phyloP scores from a whole-genome alignment of 495 filamentous ascomycete genomes.

The Chaetomium cochliodes region DNA sequence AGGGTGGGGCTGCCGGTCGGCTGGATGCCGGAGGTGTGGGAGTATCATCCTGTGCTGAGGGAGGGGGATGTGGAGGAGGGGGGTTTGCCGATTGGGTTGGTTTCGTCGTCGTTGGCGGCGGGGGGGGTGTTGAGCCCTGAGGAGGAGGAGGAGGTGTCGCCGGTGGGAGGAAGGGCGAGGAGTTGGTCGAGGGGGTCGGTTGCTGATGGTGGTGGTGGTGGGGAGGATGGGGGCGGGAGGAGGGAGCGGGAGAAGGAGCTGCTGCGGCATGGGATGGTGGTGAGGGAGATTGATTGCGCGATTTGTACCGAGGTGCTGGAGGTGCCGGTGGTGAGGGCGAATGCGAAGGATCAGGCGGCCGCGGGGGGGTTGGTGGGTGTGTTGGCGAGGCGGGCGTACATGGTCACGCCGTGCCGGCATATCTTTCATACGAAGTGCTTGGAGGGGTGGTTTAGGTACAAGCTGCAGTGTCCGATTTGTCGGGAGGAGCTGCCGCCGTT shows the following conservation, averaged over 20 bases:
- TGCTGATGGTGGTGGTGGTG: background rate
- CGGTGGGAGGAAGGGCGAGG: constrained; percentile 24
- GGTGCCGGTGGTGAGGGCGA: constrained; percentile 71
- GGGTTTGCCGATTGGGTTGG: constrained; percentile 71
- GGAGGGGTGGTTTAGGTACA: constrained; percentile 93
- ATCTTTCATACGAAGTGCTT: constrained; percentile 92
- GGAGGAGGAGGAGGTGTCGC: constrained; percentile 26
- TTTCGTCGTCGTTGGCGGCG: constrained; percentile 27
- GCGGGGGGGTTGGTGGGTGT: constrained; percentile 64
- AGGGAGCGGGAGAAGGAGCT: constrained; percentile 35
- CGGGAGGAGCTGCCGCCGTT: constrained; percentile 83
- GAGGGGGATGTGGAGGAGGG: constrained; percentile 78
- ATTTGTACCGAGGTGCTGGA: constrained; percentile 92
- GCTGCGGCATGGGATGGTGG: constrained; percentile 43
- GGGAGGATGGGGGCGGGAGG: constrained; percentile 20
- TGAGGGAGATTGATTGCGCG: constrained; percentile 71
- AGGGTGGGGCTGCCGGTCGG: constrained; percentile 61
- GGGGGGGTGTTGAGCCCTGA: background rate
- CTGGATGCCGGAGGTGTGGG: constrained; percentile 83
- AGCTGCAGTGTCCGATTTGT: constrained; percentile 94
- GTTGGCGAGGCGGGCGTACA: constrained; percentile 77
- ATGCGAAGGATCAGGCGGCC: constrained; percentile 47
- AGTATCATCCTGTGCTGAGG: constrained; percentile 90
- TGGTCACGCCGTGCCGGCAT: constrained; percentile 96
- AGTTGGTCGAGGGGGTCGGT: constrained; percentile 21